These are phyloP conservation scores for Penicillium sp. DNA, from an alignment of 2,329 filamentous ascomycete species.

Conservation along the genomic window DNA sequence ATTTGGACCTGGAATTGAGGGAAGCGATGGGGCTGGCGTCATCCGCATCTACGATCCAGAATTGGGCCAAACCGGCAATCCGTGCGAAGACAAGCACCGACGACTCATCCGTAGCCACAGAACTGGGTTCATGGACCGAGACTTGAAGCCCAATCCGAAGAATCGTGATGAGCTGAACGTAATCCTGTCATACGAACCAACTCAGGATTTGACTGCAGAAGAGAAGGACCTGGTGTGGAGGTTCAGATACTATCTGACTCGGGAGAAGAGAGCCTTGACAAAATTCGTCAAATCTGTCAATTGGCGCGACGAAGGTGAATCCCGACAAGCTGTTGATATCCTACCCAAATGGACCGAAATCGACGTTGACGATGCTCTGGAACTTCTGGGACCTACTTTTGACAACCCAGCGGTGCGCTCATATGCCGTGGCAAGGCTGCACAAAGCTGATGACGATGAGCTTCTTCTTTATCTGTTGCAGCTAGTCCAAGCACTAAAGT, in stretches of 20 bases:
- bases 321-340: slow-evolving; percentile 81
- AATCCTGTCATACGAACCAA: slow-evolving; percentile 88
- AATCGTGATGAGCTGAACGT: slow-evolving; percentile 87
- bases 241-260: slow-evolving; percentile 87
- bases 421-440: slow-evolving; percentile 85
- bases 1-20: slow-evolving; percentile 82
- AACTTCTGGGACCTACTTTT: slow-evolving; percentile 86
- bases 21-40: slow-evolving; percentile 53
- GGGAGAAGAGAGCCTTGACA: slow-evolving; percentile 85
- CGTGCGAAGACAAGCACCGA: slow-evolving; percentile 90
- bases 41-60: slow-evolving; percentile 92
- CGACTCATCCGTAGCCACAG: slow-evolving; percentile 85
- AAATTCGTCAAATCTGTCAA: slow-evolving; percentile 98
- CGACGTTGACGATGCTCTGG: slow-evolving; percentile 91
- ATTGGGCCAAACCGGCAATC: slow-evolving; percentile 81
- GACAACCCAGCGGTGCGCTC: slow-evolving; percentile 81
- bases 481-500: slow-evolving; percentile 91
- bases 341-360: slow-evolving; percentile 93
- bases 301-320: slow-evolving; percentile 80
- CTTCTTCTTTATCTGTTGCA: slow-evolving; percentile 86
- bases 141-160: slow-evolving; percentile 92
- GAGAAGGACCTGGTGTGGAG: slow-evolving; percentile 98
- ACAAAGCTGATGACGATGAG: slow-evolving; percentile 89
- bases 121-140: slow-evolving; percentile 89
- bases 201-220: slow-evolving; percentile 76